Conservation (phyloP, 2,329 filamentous ascomycete species). For the Shiraia bambusicola region DNA sequence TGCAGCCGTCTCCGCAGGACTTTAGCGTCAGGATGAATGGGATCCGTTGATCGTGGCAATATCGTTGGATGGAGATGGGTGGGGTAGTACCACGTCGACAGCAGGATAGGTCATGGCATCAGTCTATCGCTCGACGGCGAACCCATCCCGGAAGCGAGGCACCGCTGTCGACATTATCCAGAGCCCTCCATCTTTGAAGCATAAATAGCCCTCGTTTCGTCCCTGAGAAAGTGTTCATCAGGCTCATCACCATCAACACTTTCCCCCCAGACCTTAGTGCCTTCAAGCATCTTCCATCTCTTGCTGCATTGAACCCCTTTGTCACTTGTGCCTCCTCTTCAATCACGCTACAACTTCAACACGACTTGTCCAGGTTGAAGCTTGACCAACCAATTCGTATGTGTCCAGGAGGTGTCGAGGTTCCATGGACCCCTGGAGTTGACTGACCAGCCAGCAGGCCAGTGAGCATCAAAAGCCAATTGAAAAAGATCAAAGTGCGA, state of each 20-base stretch:
- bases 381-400: conserved; percentile 40
- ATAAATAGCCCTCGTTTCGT: conserved; percentile 44
- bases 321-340: conserved; percentile 28
- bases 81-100: conserved; percentile 46
- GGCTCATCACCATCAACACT: conserved; percentile 27
- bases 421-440: conserved; percentile 32
- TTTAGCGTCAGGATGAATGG: conserved; percentile 48
- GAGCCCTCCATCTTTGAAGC: conserved; percentile 29
- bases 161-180: conserved; percentile 26
- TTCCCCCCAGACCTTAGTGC: conserved; percentile 33
- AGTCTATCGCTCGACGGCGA: conserved; percentile 39
- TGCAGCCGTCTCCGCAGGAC: conserved; percentile 46
- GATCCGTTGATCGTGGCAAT: conserved; percentile 48
- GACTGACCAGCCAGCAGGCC: conserved; percentile 23
- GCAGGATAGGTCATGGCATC: conserved; percentile 42
- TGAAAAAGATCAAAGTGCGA: conserved; percentile 21
- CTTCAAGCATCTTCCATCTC: conserved; percentile 28
- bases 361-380: conserved; percentile 13
- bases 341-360: conserved; percentile 11
- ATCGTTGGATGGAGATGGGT: conserved; percentile 47
- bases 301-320: conserved; percentile 33
- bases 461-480: conserved; percentile 27
- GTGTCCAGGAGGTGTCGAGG: conserved; percentile 23
- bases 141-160: conserved; percentile 30
- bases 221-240: conserved; percentile 29